Base-by-base conservation (phyloP, 225 moss, liverwort and hornwort species). In the Lunularia cruciata region DNA sequence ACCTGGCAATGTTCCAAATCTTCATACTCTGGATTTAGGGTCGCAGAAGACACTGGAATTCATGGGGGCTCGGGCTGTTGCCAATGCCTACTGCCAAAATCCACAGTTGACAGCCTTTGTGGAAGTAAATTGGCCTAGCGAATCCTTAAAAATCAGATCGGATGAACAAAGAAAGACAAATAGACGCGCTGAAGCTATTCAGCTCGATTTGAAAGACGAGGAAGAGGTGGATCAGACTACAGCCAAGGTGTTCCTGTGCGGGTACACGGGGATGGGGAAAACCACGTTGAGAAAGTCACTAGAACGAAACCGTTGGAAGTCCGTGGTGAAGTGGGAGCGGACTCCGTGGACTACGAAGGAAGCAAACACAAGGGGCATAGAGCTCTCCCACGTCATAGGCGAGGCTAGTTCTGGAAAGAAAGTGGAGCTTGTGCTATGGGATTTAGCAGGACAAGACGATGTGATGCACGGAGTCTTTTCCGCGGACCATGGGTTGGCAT, bases 221-320 rank as follows among this genome's bases (percentile, higher is more conserved):
- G 15, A 3, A 32, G 23, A 22, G 47, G 32, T 49, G 20, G 31
- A 15, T 25, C 3, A 0, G 38, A 3, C 38, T 3, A 61, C n/a
- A 11, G 60, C 54, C 2, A 65, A 65, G 20, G 47, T 65, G 5
- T 36, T 65, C 28, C 3, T 65, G 3, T 65, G 65, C 35, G 65
- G 65, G 15, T 31, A 18, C 12, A 15, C 47, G 3, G 31, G n/a
- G 4, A 48, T 65, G 10, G 65, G 65, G 11, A 65, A 65, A 19
- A 65, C 36, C 47, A 65, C 65, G 6, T 34, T 65, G 47, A 48
- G 65, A 14, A 48, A 22, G n/a, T 65, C 65, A 9, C n/a, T 65
- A 3, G 46, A 65, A 30, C 40, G 63, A 63, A 11, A 20, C 23
- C 6, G 12, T 26, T 16, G 5, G 42, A 39, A 16, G 8, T 39